Evolutionary conservation across 2,329 filamentous ascomycete genomes (phyloP), one percentile per base, ranked within the genome.

Genomic region (Bipolaris victoriae): DNA sequence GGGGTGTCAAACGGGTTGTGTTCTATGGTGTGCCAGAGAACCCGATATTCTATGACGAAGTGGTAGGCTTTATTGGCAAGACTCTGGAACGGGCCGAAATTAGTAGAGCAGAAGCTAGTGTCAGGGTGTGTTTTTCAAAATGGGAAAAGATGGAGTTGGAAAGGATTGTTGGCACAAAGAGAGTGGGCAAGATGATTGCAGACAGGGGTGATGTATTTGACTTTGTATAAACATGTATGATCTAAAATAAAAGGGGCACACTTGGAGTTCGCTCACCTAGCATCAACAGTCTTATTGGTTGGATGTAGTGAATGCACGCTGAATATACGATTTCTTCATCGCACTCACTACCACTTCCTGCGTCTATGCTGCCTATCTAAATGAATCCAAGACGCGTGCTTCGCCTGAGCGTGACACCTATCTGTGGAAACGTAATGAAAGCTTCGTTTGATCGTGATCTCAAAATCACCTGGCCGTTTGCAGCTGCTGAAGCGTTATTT

Each of bases 21-120:
- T 89, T 97, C 82, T 98, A 98, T 74, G 90, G 88, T 1, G 76
- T 97, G 31, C 95, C 95, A 0, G 94, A 98, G 68, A 97, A 97
- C 73, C 90, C 90, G 24, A 74, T 85, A 18, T 94, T 95, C 68
- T 96, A 94, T 74, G 82, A 83, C 37, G 92, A 96, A 79, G 82
- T 94, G 52, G 85, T 89, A 0, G 89, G 86, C 0, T 92, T 85
- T 69, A 76, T 94, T 53, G 83, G 76, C 1, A 72, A 72, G 51
- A 77, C 68, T n/a, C 64, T 82, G 7, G 87, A 83, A 5, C 82
- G 86, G 61, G 90, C 86, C 0, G 84, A 77, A 41, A 83, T 89
- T 7, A 81, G 73, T 9, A 65, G 71, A 80, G 69, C 83, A 77
- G 72, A 82, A 51, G 77, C 76, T 0, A 79, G 77, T 20, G 81